Percentiles rank a stretch among this genome's conserved stretches.
phyloP scores from a whole-genome alignment of 202 grass and related monocot species.

The Carex arenaria region DNA sequence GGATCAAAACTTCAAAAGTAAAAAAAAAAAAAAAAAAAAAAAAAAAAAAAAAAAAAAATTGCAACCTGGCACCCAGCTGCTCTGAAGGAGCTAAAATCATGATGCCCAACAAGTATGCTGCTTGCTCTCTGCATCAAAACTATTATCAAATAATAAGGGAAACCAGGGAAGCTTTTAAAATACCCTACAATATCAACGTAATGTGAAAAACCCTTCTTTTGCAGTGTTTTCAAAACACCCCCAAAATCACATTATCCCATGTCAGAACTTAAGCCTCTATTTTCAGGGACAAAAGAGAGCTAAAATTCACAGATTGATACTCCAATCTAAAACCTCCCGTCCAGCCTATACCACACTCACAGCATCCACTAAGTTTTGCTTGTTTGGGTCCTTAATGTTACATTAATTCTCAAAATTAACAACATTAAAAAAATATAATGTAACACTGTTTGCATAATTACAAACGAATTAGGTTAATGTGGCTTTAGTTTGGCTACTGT shows the following conservation, averaged over 20 bases:
- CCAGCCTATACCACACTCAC: not conserved
- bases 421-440: not conserved
- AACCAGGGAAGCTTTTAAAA: not conserved
- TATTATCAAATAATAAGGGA: slow-evolving; percentile 6
- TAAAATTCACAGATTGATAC: not conserved
- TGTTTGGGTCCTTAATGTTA: not conserved
- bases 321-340: not conserved
- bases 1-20: slow-evolving; percentile 1
- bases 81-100: slow-evolving; percentile 99
- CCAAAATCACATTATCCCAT: not conserved
- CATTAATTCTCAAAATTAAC: not conserved
- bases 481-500: not conserved
- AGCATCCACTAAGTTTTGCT: not conserved
- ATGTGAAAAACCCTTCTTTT: not conserved
- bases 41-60: slow-evolving; percentile 6
- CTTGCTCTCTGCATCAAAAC: slow-evolving; percentile 73
- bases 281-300: not conserved
- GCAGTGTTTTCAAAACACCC: not conserved
- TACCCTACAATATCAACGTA: not conserved
- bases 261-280: not conserved
- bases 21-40: slow-evolving; percentile 5
- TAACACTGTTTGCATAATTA: not conserved
- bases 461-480: not conserved
- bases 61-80: slow-evolving; percentile 86
- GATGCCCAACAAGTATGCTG: slow-evolving; percentile 64